Conservation (phyloP, 371 early-diverging fungal species). For the Mucor piriformis region DNA sequence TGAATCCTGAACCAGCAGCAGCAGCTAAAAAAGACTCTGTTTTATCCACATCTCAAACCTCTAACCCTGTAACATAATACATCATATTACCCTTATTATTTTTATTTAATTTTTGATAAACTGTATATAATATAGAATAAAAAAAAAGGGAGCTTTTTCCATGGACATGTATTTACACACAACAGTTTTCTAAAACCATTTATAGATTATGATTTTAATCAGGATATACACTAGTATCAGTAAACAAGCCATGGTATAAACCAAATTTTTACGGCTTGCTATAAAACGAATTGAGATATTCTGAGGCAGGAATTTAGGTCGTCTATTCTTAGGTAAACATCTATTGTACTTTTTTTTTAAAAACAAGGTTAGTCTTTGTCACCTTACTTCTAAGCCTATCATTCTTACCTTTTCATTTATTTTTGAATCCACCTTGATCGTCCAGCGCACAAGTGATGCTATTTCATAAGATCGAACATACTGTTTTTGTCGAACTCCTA, state of each 20-base stretch:
- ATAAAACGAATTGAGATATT: not conserved
- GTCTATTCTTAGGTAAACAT: not conserved
- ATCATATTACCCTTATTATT: not conserved
- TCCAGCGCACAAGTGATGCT: slow-evolving; percentile 4
- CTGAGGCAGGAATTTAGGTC: slow-evolving; percentile 1
- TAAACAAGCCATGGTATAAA: not conserved
- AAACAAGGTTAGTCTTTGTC: not conserved
- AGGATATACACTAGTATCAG: not conserved
- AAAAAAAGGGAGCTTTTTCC: no score
- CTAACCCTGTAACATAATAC: not conserved
- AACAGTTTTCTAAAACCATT: not conserved
- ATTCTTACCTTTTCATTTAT: slow-evolving; percentile 15
- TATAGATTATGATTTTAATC: not conserved
- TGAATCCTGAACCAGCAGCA: not conserved
- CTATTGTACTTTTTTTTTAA: slow-evolving; percentile 5
- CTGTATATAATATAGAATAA: no score
- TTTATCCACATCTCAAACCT: no score
- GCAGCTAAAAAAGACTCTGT: not conserved
- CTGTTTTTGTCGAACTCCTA: slow-evolving; percentile 9
- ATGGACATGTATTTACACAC: not conserved
- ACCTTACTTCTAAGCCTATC: not conserved
- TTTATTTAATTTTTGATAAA: not conserved
- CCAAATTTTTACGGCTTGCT: not conserved
- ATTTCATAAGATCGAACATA: slow-evolving; percentile 18
- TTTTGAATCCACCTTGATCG: not conserved